phyloP scores from a whole-genome alignment of 257 asterid genomes.

The Henckelia pumila region DNA sequence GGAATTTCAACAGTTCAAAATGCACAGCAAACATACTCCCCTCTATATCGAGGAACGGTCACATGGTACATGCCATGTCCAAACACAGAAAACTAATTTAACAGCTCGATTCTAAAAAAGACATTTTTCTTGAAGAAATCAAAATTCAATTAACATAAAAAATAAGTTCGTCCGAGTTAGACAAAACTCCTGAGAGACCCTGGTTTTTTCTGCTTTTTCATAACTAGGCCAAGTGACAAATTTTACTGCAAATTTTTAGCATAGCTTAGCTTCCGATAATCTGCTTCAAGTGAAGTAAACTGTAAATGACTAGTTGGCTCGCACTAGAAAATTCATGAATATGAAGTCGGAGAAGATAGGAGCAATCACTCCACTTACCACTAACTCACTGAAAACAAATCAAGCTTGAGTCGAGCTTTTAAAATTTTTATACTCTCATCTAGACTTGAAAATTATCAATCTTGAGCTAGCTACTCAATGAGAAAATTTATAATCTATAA shows the following conservation, averaged over 20 bases:
- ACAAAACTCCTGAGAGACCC: not conserved
- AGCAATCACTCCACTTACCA: not conserved
- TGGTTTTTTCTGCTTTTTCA: not conserved
- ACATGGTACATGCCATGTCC: not conserved
- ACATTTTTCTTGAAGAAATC: not conserved
- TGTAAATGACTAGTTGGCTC: not conserved
- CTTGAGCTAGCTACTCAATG: not conserved
- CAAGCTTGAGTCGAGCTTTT: not conserved
- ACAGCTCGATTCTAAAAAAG: not conserved
- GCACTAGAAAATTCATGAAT: not conserved
- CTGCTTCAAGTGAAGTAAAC: not conserved
- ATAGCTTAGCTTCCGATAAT: not conserved
- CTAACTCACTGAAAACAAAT: not conserved
- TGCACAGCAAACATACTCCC: not conserved
- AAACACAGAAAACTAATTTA: too few relatives aligned
- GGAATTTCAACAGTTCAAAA: not conserved
- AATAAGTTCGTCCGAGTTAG: not conserved
- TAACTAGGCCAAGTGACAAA: not conserved
- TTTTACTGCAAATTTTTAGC: too few relatives aligned
- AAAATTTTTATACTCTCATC: too few relatives aligned
- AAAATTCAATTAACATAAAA: not conserved
- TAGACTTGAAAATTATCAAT: not conserved
- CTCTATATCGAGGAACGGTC: not conserved
- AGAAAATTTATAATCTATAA: too few relatives aligned
- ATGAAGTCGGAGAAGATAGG: not conserved